These are phyloP conservation scores for Scytalidium lignicola DNA, from an alignment of 2,329 filamentous ascomycete genomes.

Conservation along the genomic window DNA sequence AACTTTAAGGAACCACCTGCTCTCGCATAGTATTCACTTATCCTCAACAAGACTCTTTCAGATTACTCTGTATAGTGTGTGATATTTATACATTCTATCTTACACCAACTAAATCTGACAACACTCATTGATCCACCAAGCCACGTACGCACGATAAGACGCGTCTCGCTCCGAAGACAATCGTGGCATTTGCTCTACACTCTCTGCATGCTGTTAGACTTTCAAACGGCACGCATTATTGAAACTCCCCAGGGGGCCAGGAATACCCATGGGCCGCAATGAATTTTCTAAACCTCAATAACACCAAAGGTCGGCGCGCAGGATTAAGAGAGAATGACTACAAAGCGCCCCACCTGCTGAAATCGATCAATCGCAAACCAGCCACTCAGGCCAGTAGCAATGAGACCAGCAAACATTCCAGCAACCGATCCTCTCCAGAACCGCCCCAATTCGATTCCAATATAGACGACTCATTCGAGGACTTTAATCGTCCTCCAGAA, in stretches of 20 bases:
- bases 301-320: slow-evolving; percentile 2
- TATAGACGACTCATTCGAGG: background rate
- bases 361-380: slow-evolving; percentile 1
- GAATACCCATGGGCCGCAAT: background rate
- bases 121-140: no score
- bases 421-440: background rate
- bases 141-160: background rate
- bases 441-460: background rate
- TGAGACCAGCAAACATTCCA: no score
- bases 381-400: background rate
- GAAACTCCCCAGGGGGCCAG: background rate
- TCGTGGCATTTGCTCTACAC: background rate
- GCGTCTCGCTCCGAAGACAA: background rate
- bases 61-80: no score
- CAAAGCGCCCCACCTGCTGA: slow-evolving; percentile 1
- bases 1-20: no score
- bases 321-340: slow-evolving; percentile 6
- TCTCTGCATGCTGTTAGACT: background rate
- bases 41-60: no score
- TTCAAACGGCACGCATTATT: background rate
- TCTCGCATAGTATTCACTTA: no score
- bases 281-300: background rate
- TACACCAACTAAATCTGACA: no score
- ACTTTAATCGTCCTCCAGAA: background rate
- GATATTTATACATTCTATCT: no score